These are phyloP conservation scores for Saksenaea vasiformis DNA, from an alignment of 371 early-diverging fungal genomes.

Conservation along the genomic window DNA sequence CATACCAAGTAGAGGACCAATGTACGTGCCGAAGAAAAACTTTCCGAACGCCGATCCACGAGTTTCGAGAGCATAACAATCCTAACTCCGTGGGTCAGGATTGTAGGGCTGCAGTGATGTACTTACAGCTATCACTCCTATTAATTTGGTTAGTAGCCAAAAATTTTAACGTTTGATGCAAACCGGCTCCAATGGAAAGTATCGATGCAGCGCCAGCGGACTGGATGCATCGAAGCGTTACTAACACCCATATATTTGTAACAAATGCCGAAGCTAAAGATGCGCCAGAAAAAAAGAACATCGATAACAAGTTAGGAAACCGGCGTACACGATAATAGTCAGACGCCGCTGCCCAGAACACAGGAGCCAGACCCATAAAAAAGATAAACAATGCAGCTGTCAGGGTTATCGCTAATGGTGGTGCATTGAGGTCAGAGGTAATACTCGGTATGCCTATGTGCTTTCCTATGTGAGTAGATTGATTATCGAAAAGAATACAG, in stretches of 20 bases:
- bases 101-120: too few relatives aligned
- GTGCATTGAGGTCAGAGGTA: conserved; percentile 9
- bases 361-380: conserved; percentile 50
- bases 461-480: neutral
- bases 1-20: neutral
- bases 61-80: too few relatives aligned
- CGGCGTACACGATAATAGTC: conserved; percentile 48
- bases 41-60: too few relatives aligned
- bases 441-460: neutral
- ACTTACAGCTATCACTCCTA: too few relatives aligned
- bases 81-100: too few relatives aligned
- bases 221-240: conserved; percentile 60
- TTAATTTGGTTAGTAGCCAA: conserved; percentile 14
- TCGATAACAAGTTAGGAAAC: conserved; percentile 49
- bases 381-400: conserved; percentile 48
- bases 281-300: conserved; percentile 48
- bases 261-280: conserved; percentile 60
- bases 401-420: conserved; percentile 30
- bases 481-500: neutral
- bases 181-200: conserved; percentile 65
- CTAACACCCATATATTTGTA: conserved; percentile 43
- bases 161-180: conserved; percentile 2
- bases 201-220: conserved; percentile 62
- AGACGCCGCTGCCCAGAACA: conserved; percentile 49
- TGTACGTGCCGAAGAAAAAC: too few relatives aligned